Base-by-base conservation (phyloP, 2,329 filamentous ascomycete genomes). In the Pestalotiopsis fici region DNA sequence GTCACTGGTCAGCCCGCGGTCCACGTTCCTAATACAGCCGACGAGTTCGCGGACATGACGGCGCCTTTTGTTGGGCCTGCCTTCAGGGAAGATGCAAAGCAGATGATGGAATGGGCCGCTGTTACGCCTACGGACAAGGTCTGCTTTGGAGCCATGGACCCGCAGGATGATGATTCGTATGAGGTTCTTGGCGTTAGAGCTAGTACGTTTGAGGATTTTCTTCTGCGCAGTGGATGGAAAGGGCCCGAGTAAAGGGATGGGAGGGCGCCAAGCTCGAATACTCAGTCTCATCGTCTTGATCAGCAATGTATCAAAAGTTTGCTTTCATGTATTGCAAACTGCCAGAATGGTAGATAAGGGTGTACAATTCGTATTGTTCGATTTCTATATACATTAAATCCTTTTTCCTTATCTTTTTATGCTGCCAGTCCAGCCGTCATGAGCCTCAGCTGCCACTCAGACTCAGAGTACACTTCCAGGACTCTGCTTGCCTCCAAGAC, bases 31-130 rank as follows among this genome's bases (percentile, higher is more conserved):
- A 18, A 23, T 2, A 21, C 56, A n/a, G 18, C 25, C 6, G 56
- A 59, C 25, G 15, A 23, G 1, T 59, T 18, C 18, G 25, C 56
- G 27, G 56, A 59, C 15, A 59, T 59, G 56, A 59, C 56, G 25
- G 56, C 25, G 18, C 18, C 18, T 13, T 6, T 59, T 18, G 18
- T 59, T 31, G 56, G 56, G 3, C 56, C 56, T 9, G 56, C 56
- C 3, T 59, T 59, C 25, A 4, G 21, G 25, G 56, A 59, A 7
- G 56, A 59, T n/a, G 56, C 25, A 25, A 59, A 59, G 56, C 27
- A 59, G 25, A 59, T 59, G 56, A 59, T 59, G 56, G 56, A 59
- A 25, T 59, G 56, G 56, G 56, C 25, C 25, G 56, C 56, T 25
- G 4, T 59, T 2, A 13, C 56, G 7, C 56, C 56, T 25, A 25